phyloP scores from a whole-genome alignment of 2,329 filamentous ascomycete species.

The Rhynchosporium graminicola region DNA sequence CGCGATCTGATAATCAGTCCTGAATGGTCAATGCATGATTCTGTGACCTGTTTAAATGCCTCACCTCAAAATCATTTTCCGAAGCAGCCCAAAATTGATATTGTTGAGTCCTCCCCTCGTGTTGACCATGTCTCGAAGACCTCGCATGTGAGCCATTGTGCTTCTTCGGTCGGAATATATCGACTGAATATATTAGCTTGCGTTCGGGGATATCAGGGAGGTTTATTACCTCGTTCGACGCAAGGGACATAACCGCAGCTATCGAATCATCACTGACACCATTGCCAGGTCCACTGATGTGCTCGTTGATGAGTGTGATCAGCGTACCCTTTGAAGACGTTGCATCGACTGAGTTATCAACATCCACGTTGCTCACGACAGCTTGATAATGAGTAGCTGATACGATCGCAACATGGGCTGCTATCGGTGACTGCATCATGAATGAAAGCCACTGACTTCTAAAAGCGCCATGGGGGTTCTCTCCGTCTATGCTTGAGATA shows the following conservation, averaged over 20 bases:
- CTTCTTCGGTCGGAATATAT: conserved; percentile 39
- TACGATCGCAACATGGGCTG: conserved; percentile 39
- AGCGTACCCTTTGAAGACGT: conserved; percentile 36
- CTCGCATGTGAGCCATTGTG: conserved; percentile 38
- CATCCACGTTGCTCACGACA: conserved; percentile 27
- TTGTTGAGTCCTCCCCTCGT: conserved; percentile 35
- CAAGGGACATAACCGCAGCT: conserved; percentile 38
- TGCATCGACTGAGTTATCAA: conserved; percentile 35
- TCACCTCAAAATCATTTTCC: conserved; percentile 35
- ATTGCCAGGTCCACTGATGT: conserved; percentile 29
- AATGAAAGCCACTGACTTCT: conserved; percentile 36
- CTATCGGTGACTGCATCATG: conserved; percentile 40
- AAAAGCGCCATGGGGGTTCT: conserved; percentile 33
- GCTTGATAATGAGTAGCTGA: conserved; percentile 40
- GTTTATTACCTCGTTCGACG: conserved; percentile 38
- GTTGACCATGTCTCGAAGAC: conserved; percentile 39
- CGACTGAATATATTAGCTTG: conserved; percentile 17
- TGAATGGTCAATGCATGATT: conserved; percentile 18
- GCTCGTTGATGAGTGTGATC: conserved; percentile 37
- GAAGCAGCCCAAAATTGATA: conserved; percentile 23
- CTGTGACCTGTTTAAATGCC: conserved; percentile 19
- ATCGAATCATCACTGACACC: conserved; percentile 37
- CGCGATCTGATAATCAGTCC: conserved; percentile 40
- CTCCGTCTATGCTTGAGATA: conserved; percentile 40
- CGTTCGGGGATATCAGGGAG: conserved; percentile 23